These are phyloP conservation scores for Paratinospora sagittata DNA, from an alignment of 164 flowering plant genomes.

Conservation along the genomic window DNA sequence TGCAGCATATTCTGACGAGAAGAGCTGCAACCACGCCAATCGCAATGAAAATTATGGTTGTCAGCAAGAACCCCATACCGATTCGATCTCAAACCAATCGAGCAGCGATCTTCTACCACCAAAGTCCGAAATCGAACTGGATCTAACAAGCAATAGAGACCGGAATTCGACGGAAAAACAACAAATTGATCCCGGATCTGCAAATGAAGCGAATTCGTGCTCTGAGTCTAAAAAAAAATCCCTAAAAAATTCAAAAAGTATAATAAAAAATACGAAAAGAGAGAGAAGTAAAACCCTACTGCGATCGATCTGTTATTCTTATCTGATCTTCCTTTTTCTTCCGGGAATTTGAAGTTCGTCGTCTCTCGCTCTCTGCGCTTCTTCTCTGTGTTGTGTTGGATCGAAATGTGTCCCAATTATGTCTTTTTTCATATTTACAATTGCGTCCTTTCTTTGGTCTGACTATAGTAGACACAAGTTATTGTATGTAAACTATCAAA, in stretches of 20 bases:
- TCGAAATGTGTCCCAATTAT: background rate
- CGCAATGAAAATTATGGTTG: constrained; percentile 52
- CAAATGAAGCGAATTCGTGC: constrained; percentile 3
- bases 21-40: constrained; percentile 52
- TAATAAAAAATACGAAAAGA: background rate
- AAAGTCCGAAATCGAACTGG: background rate
- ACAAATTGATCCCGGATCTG: constrained; percentile 11
- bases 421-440: too few species aligned
- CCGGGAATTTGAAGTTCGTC: constrained; percentile 11
- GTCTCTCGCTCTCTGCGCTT: background rate
- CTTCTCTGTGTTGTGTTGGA: too few species aligned
- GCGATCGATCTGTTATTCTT: constrained; percentile 8
- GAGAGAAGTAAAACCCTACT: background rate
- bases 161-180: background rate
- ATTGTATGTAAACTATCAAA: background rate
- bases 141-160: background rate
- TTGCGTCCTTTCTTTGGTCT: too few species aligned
- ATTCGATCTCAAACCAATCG: background rate
- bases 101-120: background rate
- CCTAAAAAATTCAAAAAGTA: background rate
- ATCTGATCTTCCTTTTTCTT: constrained; percentile 7
- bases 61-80: constrained; percentile 61
- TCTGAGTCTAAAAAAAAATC: background rate
- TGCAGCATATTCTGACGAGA: constrained; percentile 55
- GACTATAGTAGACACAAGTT: too few species aligned